Base-by-base conservation (phyloP, 495 filamentous ascomycete species). In the Penicillium roqueforti region DNA sequence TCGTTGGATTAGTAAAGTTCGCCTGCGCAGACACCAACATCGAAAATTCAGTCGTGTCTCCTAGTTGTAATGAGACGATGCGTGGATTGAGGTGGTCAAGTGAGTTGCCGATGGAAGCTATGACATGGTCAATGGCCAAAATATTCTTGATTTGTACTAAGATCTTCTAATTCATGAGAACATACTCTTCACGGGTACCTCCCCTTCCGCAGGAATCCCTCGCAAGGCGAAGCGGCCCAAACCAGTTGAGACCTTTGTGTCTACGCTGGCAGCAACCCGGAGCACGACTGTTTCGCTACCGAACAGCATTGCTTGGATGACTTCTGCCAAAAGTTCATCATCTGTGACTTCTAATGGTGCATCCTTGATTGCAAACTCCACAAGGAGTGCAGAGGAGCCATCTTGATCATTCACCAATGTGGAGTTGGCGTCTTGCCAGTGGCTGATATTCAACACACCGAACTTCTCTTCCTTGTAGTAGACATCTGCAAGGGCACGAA, bases 361-460 rank as follows among this genome's bases (percentile, higher is more conserved):
- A 52, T 93, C 76, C 29, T 86, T 71, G 54, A 98, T 83, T 0
- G 71, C 69, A 20, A 92, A 90, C 54, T 87, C 71, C 23, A 97
- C 88, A 47, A 83, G 67, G 11, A 97, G 73, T 16, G 70, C 74
- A 2, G 84, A 74, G 18, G 80, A 75, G 25, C 79, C 73, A 55
- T 80, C 74, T 3, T 73, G 64, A 8, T 76, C 80, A 14, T 83
- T 73, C 20, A 86, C 72, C 54, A 80, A 80, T 2, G 83, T 87
- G n/a, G 91, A 93, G 59, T 87, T 88, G 20, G 93, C 87, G 23
- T 80, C 70, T 63, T 95, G 89, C 92, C 92, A 98, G 59, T 91
- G 76, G 16, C 77, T 64, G 34, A 97, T 62, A 59, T 91, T 79
- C 14, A 98, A 76, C 25, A 81, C 71, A 13, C 93, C 93, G 47